Conservation (phyloP, 2,329 filamentous ascomycete genomes). For the Botryotinia globosa region DNA sequence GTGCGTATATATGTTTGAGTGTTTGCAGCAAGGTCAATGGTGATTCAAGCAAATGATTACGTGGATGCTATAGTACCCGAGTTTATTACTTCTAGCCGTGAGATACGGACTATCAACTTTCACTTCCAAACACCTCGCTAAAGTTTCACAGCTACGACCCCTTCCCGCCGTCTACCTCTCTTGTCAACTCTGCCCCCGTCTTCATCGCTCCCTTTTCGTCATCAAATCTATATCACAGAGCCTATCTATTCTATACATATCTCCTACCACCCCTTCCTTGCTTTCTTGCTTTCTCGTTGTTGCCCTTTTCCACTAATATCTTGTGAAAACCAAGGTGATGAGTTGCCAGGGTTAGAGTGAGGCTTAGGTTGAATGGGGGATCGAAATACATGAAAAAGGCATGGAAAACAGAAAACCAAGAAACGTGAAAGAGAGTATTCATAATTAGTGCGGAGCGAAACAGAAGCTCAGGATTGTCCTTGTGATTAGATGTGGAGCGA, state of each 20-base stretch:
- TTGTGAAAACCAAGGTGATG: background rate
- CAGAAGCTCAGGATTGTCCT: background rate
- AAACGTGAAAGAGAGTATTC: background rate
- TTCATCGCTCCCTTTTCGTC: background rate
- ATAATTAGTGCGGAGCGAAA: background rate
- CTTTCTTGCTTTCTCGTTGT: rapidly evolving
- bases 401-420: background rate
- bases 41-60: background rate
- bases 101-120: background rate
- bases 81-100: background rate
- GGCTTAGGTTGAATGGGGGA: background rate
- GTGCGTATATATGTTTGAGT: background rate
- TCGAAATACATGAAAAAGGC: background rate
- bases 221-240: too few relatives aligned
- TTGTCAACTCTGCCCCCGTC: background rate
- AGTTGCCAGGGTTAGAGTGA: background rate
- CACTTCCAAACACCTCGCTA: background rate
- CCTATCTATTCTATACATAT: too few relatives aligned
- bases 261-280: background rate
- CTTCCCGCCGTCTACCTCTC: background rate
- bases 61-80: too few relatives aligned
- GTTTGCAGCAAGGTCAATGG: too few relatives aligned
- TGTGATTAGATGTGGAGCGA: background rate
- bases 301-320: background rate
- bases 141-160: background rate